Evolutionary conservation across 345 rosid genomes (phyloP).

Genomic region (Angophora floribunda): DNA sequence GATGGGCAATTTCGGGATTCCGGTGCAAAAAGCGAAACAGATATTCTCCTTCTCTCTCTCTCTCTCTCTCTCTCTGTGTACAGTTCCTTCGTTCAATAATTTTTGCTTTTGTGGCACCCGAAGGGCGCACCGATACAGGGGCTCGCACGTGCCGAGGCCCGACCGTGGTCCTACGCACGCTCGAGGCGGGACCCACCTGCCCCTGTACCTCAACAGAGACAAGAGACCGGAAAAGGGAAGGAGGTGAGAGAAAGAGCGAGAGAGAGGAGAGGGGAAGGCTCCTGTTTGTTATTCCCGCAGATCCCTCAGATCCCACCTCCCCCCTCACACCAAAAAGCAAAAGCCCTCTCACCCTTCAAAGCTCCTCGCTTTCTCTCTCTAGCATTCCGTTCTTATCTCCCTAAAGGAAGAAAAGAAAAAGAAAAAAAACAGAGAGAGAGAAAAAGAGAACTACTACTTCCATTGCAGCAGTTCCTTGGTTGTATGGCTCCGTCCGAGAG

Average conservation of each 20-base stretch:
- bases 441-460: background rate
- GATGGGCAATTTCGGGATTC: background rate
- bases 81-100: background rate
- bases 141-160: background rate
- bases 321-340: background rate
- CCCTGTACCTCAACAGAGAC: background rate
- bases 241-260: background rate
- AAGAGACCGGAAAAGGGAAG: background rate
- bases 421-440: background rate
- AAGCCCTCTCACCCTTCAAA: background rate
- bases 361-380: background rate
- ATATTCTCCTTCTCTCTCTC: background rate
- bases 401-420: background rate
- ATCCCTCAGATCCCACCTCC: background rate
- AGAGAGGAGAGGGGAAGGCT: background rate
- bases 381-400: background rate
- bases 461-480: background rate
- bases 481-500: background rate
- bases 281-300: background rate
- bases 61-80: background rate
- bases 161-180: background rate
- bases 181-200: background rate
- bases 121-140: background rate
- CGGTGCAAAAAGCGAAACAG: background rate
- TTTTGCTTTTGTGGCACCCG: background rate